Base-by-base conservation (phyloP, 2,329 filamentous ascomycete genomes). In the Claviceps arundinis region DNA sequence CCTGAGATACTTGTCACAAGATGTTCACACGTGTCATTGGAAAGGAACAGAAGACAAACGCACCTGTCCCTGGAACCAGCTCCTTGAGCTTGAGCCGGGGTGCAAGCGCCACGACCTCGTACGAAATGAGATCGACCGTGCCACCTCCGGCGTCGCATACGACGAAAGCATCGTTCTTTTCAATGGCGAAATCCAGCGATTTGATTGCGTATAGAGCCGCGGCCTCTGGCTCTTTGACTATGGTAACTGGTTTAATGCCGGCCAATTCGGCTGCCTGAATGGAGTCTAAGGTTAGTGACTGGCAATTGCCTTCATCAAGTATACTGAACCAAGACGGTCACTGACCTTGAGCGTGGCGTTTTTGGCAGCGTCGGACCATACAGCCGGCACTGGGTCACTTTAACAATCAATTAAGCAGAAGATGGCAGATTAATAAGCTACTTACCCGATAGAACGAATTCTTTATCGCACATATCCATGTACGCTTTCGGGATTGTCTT, bases 311-410 rank as follows among this genome's bases (percentile, higher is more conserved):
- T 47, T 6, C 19, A 14, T 16, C 41, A 11, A 42, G 5, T 16
- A 47, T n/a, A 47, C 7, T 19, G 2, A 4, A 47, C 16, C 8
- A 2, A 7, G 22, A 45, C 6, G 16, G 16, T 19, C 19, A 50
- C 52, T 41, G 53, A 59, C 59, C 50, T 56, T 40, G 1, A 58
- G 45, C 0, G 75, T 80, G 40, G 70, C 70, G 41, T 76, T 67
- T 50, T 76, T 79, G 30, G 77, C 75, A 6, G 66, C 65, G 42
- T 78, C 75, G 26, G 72, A 75, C 78, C 77, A 81, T 4, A 81
- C 75, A 6, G 77, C 77, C 0, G n/a, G n/a, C n/a, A n/a, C n/a
- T n/a, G 19, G 19, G 41, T 8, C 24, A 14, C 13, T 2, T 24
- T 4, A 13, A 0, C 9, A 44, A 7, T 13, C 13, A n/a, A 44